These are phyloP conservation scores for Strobilomyces echinocephalus DNA, from an alignment of 768 basidiomycete species.

Conservation along the genomic window DNA sequence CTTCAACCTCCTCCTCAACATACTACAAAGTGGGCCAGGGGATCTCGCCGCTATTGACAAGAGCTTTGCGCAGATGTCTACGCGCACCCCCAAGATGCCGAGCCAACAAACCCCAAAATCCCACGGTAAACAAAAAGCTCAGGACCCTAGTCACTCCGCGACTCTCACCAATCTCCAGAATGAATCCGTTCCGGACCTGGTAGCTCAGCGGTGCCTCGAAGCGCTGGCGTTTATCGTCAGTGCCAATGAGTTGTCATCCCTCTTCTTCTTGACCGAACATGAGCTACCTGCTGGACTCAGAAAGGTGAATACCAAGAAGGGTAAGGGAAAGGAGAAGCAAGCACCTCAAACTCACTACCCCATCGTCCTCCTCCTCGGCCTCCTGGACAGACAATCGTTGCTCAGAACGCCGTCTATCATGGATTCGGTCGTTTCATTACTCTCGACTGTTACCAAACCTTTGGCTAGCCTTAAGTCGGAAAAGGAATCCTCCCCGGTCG, in stretches of 20 bases:
- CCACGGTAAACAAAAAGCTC: conserved; percentile 65
- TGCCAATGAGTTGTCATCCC: conserved; percentile 75
- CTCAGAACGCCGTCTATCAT: conserved; percentile 86
- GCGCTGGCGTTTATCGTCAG: conserved; percentile 84
- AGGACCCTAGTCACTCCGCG: conserved; percentile 49
- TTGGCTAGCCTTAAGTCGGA: conserved; percentile 59
- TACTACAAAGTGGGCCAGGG: conserved; percentile 91
- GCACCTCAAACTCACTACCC: conserved; percentile 81
- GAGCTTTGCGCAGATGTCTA: conserved; percentile 87
- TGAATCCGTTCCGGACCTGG: conserved; percentile 86
- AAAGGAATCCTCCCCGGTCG: conserved; percentile 29
- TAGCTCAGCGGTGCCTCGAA: conserved; percentile 92
- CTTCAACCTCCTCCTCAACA: conserved; percentile 89
- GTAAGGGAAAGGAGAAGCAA: conserved; percentile 93
- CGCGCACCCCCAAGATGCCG: conserved; percentile 56
- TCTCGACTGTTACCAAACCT: conserved; percentile 86
- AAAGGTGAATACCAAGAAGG: conserved; percentile 69
- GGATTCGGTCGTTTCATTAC: conserved; percentile 84
- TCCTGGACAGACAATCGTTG: conserved; percentile 83
- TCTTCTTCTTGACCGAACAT: conserved; percentile 96
- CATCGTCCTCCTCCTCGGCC: conserved; percentile 79
- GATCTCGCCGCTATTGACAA: conserved; percentile 90
- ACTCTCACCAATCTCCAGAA: conserved; percentile 52
- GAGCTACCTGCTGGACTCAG: conserved; percentile 80
- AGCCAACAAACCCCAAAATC: conserved; percentile 39